Base-by-base conservation (phyloP, 2,329 filamentous ascomycete species). In the Xylariales sp. region DNA sequence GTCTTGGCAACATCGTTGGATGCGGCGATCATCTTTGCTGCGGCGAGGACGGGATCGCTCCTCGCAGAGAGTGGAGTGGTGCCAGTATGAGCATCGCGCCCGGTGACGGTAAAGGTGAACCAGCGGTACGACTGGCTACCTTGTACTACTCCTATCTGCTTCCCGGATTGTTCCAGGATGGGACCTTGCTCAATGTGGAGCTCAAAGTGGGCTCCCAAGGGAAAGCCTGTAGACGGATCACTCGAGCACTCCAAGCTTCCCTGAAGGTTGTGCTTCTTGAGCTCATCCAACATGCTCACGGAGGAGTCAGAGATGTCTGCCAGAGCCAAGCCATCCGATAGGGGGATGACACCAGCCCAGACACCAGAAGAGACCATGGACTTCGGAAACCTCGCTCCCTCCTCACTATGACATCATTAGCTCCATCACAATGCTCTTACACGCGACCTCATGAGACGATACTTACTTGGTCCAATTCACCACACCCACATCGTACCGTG, bases 151-250 rank as follows among this genome's bases (percentile, higher is more conserved):
- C 83, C 81, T 33, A 91, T 72, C 37, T 80, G 79, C 45, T 80
- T 72, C 17, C 70, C 63, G 16, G 73, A 68, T n/a, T 70, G 70
- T 51, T 90, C 81, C 1, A 94, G 70, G 25, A 88, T 76, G 0
- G 85, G 85, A 0, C 86, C 85, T 57, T 94, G 88, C 56, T 94
- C 88, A 37, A 91, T 91, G 54, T 93, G 87, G 8, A 91, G 69
- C 58, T 91, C 86, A 51, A 91, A 90, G 57, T 90, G 85, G 1
- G 84, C 85, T 1, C 76, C 83, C 61, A 88, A 78, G 0, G 83
- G 83, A 15, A 76, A 74, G 6, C 72, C 69, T 0, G 69, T 61
- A 0, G 60, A 48, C n/a, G n/a, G n/a, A n/a, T n/a, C n/a, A n/a
- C n/a, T n/a, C n/a, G n/a, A n/a, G n/a, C n/a, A n/a, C n/a, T n/a